Evolutionary conservation across 1,139 yeast species (phyloP), one percentile per base, ranked within the genome.

Genomic region (Yamadazyma songkhlaensis): DNA sequence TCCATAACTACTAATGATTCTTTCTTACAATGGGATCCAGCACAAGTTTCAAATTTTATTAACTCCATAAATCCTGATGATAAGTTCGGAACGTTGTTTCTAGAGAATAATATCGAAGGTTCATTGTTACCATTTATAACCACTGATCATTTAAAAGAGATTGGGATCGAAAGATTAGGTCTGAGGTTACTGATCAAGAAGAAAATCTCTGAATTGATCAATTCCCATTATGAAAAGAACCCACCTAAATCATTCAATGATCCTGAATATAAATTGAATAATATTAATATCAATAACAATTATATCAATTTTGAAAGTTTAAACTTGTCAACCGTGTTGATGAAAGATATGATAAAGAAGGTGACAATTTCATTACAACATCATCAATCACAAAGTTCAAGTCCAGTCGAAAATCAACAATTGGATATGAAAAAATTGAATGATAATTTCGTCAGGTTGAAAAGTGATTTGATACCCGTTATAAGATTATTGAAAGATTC

Each of bases 31-130:
- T 71, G 77, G 77, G 76, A 71, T 46, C 67, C 76, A 1, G 76
- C 74, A 5, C 77, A 71, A 45, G 76, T 71, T 6, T 56, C 72
- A 11, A 59, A 51, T 35, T 69, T 56, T 42, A 57, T 71, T 27
- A 51, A 57, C 36, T 49, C 59, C 3, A 21, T 23, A 11, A 14
- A 14, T 23, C 7, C 42, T 55, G 9, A 41, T 56, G 20, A 57
- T 59, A 6, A 58, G 6, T 41, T 57, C 12, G 65, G 67, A n/a
- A 40, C 55, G 11, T 39, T 44, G 6, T 77, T 83, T 46, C 59
- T 71, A n/a, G 66, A 66, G 3, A 71, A 83, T 54, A 77, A 77
- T 45, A 79, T 84, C 32, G 79, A 77, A 11, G 90, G 90, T 1
- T 67, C 78, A 12, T 59, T 81, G 9, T 58, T 84, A 32, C 80